Evolutionary conservation across 768 basidiomycete species (phyloP).

Genomic region (Suillus hirtellus): DNA sequence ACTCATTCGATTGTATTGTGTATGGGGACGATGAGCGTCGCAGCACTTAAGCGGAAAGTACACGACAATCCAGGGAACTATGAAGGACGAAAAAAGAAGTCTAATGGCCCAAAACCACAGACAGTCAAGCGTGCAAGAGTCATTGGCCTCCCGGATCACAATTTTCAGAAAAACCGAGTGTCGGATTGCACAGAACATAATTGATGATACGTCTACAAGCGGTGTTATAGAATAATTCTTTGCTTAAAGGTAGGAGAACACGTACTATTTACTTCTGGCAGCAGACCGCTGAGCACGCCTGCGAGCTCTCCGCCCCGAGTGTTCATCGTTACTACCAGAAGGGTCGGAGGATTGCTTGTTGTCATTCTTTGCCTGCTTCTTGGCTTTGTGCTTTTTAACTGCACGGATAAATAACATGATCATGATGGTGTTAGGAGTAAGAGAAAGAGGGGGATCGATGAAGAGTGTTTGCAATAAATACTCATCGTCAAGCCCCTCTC

Average conservation of each 20-base stretch:
- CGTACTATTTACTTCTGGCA: not conserved
- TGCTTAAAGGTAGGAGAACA: not conserved
- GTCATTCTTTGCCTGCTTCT: slow-evolving; percentile 21
- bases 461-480: not conserved
- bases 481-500: not conserved
- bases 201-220: not conserved
- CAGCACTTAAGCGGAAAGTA: not conserved
- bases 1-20: not conserved
- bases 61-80: not conserved
- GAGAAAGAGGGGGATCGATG: not conserved
- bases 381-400: slow-evolving; percentile 30
- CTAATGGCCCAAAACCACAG: not conserved
- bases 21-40: not conserved
- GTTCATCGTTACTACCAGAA: slow-evolving; percentile 3
- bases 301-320: not conserved
- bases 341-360: slow-evolving; percentile 12
- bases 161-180: not conserved
- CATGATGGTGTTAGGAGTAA: not conserved
- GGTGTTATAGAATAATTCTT: not conserved
- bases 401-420: slow-evolving; percentile 18
- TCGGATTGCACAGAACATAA: not conserved
- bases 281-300: not conserved
- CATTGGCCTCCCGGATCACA: not conserved
- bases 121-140: not conserved
- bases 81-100: not conserved